Percentiles rank a stretch among this genome's conserved stretches.
Evolutionary conservation across 163 green algal species (phyloP).

Genomic region (Volvox carteri): DNA sequence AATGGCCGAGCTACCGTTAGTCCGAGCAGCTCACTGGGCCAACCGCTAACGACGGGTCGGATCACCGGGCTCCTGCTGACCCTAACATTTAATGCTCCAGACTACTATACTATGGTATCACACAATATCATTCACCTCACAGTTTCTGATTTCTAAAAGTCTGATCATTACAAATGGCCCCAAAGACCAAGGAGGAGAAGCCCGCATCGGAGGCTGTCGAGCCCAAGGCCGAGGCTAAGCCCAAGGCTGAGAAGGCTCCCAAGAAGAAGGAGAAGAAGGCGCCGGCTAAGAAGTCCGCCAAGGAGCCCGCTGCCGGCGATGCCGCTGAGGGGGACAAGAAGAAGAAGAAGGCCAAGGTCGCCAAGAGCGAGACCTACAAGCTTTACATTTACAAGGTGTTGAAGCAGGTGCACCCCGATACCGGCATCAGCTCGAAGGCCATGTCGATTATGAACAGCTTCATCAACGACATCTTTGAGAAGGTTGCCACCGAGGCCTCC

Average conservation of each 20-base stretch:
- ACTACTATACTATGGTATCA: no score
- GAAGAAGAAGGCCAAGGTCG: slow-evolving; percentile 78
- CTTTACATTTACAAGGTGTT: no score
- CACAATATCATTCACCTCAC: no score
- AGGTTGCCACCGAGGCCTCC: no score
- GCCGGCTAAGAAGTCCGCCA: slow-evolving; percentile 24
- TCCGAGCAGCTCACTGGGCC: neutral
- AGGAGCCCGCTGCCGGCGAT: no score
- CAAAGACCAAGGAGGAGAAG: slow-evolving; percentile 22
- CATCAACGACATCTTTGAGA: no score
- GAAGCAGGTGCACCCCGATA: no score
- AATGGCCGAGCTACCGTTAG: neutral
- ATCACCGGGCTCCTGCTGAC: neutral
- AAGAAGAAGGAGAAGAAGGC: slow-evolving; percentile 38
- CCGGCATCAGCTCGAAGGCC: no score
- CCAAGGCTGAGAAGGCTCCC: neutral
- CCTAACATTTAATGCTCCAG: no score
- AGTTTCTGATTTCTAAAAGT: no score
- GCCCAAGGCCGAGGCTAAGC: neutral
- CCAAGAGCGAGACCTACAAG: no score
- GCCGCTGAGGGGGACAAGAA: neutral
- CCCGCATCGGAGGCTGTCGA: neutral
- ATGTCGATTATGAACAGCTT: no score
- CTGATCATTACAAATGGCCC: slow-evolving; percentile 15
- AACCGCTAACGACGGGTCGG: neutral